Evolutionary conservation across 176 grass and related monocot genomes (phyloP).

Genomic region (Musa troglodytarum): DNA sequence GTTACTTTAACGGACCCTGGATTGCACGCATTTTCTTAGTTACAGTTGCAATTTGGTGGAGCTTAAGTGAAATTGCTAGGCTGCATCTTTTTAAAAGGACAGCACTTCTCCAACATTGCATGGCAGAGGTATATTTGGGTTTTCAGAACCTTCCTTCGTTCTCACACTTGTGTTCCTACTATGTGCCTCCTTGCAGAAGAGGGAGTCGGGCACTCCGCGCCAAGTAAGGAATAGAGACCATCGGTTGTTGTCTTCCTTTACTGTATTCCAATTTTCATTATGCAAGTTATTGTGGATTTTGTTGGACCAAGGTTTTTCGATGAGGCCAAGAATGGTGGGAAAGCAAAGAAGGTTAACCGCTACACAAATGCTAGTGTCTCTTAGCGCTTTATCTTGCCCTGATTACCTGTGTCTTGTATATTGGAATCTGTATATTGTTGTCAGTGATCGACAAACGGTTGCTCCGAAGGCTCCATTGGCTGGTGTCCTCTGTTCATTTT

Average conservation of each 20-base stretch:
- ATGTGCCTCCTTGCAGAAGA: constrained; percentile 64
- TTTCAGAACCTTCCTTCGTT: constrained; percentile 85
- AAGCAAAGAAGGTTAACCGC: constrained; percentile 46
- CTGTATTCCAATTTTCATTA: constrained; percentile 55
- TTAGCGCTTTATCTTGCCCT: constrained; percentile 53
- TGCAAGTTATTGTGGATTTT: constrained; percentile 56
- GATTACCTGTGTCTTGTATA: constrained; percentile 65
- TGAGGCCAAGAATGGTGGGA: constrained; percentile 35
- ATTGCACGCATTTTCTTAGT: constrained; percentile 62
- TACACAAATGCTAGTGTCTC: constrained; percentile 76
- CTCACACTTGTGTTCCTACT: constrained; percentile 79
- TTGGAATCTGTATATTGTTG: constrained; percentile 51
- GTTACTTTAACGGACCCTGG: constrained; percentile 92
- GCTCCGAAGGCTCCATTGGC: constrained; percentile 53
- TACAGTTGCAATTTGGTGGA: constrained; percentile 73
- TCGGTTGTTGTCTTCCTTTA: constrained; percentile 63
- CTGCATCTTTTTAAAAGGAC: constrained; percentile 57
- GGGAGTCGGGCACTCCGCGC: constrained; percentile 51
- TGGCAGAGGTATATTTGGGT: constrained; percentile 76
- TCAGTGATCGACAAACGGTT: constrained; percentile 77
- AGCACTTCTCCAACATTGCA: constrained; percentile 41
- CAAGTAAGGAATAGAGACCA: constrained; percentile 76
- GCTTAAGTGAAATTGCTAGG: constrained; percentile 65
- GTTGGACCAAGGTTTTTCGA: constrained; percentile 28
- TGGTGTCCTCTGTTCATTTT: constrained; percentile 54